Percentiles rank a stretch among this genome's conserved stretches.
phyloP scores from a whole-genome alignment of 1,284 basidiomycete genomes.

The Chiua sp. region DNA sequence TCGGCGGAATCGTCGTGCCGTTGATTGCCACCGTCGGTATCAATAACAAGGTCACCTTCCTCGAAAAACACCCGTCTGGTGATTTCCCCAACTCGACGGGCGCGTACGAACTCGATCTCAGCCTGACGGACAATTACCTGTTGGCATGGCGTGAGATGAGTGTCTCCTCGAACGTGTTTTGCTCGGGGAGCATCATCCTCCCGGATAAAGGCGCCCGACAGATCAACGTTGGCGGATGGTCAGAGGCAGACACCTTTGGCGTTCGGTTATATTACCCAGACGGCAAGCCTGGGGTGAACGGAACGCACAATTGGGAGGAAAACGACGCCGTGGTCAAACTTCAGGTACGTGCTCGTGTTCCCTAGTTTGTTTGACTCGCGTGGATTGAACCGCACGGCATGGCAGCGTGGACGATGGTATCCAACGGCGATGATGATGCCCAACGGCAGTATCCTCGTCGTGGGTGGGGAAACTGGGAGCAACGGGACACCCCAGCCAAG shows the following conservation, averaged over 20 bases:
- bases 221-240: slow-evolving; percentile 75
- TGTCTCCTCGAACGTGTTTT: slow-evolving; percentile 76
- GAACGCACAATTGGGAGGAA: slow-evolving; percentile 61
- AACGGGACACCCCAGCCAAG: slow-evolving; percentile 68
- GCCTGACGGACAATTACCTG: slow-evolving; percentile 55
- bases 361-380: neutral
- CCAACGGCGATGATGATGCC: slow-evolving; percentile 67
- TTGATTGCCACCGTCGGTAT: slow-evolving; percentile 75
- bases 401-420: slow-evolving; percentile 72
- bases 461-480: slow-evolving; percentile 76
- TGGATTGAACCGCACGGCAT: no score
- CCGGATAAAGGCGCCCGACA: slow-evolving; percentile 73
- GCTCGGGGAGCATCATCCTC: slow-evolving; percentile 71
- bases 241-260: slow-evolving; percentile 66
- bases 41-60: slow-evolving; percentile 79
- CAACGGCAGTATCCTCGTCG: slow-evolving; percentile 73
- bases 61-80: slow-evolving; percentile 65
- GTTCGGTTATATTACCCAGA: slow-evolving; percentile 63
- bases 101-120: slow-evolving; percentile 75
- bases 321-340: slow-evolving; percentile 51
- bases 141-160: slow-evolving; percentile 76
- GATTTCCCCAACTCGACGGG: slow-evolving; percentile 73
- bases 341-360: slow-evolving; percentile 43
- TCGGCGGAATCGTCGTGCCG: slow-evolving; percentile 67
- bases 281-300: slow-evolving; percentile 54